Evolutionary conservation across 768 basidiomycete species (phyloP).

Genomic region (Suillus brevipes): DNA sequence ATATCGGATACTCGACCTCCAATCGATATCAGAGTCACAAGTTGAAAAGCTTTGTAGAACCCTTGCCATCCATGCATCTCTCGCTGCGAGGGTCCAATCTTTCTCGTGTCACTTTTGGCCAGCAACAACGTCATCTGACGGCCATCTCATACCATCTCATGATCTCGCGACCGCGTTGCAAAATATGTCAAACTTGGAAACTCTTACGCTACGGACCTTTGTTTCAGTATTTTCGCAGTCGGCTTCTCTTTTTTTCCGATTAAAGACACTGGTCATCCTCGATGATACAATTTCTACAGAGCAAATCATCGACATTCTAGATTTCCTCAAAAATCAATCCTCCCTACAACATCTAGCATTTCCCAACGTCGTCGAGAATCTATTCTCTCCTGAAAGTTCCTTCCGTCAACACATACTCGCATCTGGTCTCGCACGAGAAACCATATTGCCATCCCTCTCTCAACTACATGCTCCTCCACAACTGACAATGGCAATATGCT

Average conservation of each 20-base stretch:
- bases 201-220: constrained; percentile 28
- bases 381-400: neutral
- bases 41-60: constrained; percentile 19
- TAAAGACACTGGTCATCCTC: constrained; percentile 30
- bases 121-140: constrained; percentile 14
- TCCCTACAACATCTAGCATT: constrained; percentile 30
- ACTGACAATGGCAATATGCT: constrained; percentile 21
- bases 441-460: constrained; percentile 25
- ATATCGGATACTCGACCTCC: constrained; percentile 25
- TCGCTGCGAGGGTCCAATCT: constrained; percentile 26
- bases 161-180: constrained; percentile 26
- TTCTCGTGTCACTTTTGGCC: constrained; percentile 27
- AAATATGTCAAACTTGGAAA: constrained; percentile 32
- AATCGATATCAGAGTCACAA: constrained; percentile 13
- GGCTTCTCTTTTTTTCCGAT: constrained; percentile 20
- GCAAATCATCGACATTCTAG: constrained; percentile 20
- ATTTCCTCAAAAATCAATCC: constrained; percentile 26
- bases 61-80: constrained; percentile 21
- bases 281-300: constrained; percentile 25
- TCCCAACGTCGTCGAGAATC: constrained; percentile 25
- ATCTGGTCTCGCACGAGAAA: neutral
- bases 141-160: constrained; percentile 12
- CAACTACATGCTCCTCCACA: constrained; percentile 30
- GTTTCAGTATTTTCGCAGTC: constrained; percentile 21
- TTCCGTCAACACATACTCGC: constrained; percentile 3